Evolutionary conservation across 345 rosid species (phyloP), one percentile per base, ranked within the genome.

Genomic region (Euclidium syriacum): DNA sequence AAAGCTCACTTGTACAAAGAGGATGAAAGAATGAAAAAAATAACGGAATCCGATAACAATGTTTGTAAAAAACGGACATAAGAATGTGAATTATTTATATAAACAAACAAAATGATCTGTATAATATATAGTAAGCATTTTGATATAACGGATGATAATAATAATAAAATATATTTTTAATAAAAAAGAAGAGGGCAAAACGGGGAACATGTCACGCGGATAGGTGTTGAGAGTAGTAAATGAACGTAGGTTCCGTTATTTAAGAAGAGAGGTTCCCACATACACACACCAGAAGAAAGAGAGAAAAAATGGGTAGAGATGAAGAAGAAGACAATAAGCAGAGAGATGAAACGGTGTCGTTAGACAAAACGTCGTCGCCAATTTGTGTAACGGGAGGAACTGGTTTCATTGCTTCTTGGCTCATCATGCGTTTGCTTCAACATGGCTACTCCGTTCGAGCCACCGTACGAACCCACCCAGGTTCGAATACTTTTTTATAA

Each of bases 341-440:
- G 10, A 55, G 16, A 19, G 64, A 30, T 55, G 69, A 70, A 56
- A 70, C 69, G 52, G 52, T 27, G 52, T 34, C 74, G 36, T 48
- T 29, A 11, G 64, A 63, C 56, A 69, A 62, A 12, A 57, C 65
- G 34, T 83, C 70, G 25, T 68, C 20, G 8, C n/a, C n/a, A n/a
- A 80, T 83, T 29, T 78, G 88, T 48, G 85, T 83, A 7, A 83
- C 88, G 7, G 88, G 85, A 1, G 82, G 83, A 1, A 74, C 83
- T 5, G 85, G 85, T 9, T 83, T 72, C 59, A 22, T 83, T 29
- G 85, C 74, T 25, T 83, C 88, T 22, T 80, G 83, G 83, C 78
- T 83, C 23, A 78, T 80, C 75, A 78, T 59, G 83, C 68, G 73
- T 65, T 80, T 83, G 20, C 81, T 83, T 22, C 68, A 73, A 29